These are phyloP conservation scores for Pseudozyma sp. DNA, from an alignment of 1,284 basidiomycete species.

Conservation along the genomic window DNA sequence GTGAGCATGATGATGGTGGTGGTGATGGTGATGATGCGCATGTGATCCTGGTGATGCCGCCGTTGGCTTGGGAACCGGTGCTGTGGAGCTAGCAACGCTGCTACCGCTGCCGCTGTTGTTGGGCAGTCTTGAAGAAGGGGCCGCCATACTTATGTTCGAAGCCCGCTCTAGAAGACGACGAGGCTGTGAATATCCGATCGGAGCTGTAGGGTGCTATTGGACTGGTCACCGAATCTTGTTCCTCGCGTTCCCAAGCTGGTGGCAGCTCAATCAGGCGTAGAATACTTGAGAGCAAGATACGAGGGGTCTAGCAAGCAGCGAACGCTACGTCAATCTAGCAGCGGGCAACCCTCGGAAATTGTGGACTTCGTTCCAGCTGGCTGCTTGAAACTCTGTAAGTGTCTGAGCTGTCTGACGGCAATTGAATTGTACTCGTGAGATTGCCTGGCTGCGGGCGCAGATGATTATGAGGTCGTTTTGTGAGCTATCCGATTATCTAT, in stretches of 20 bases:
- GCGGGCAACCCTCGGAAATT: too few species aligned
- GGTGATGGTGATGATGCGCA: slow-evolving; percentile 44
- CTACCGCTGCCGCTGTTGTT: slow-evolving; percentile 36
- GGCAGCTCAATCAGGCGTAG: not conserved
- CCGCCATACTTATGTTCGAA: slow-evolving; percentile 5
- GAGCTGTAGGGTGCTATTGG: too few species aligned
- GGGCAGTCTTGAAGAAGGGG: slow-evolving; percentile 21
- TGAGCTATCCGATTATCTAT: too few species aligned
- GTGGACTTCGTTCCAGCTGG: too few species aligned
- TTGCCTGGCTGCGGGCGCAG: too few species aligned
- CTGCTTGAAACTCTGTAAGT: too few species aligned
- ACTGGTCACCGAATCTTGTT: not conserved
- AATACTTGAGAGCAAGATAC: not conserved
- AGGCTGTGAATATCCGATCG: too few species aligned
- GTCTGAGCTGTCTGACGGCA: too few species aligned
- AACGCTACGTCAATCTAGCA: too few species aligned
- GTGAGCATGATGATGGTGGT: slow-evolving; percentile 48
- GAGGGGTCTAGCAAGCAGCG: too few species aligned
- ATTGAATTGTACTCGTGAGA: too few species aligned
- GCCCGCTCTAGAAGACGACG: not conserved
- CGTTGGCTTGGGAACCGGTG: slow-evolving; percentile 7
- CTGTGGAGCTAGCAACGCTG: slow-evolving; percentile 30
- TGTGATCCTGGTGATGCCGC: slow-evolving; percentile 5
- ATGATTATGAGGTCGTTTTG: too few species aligned
- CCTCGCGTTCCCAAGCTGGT: not conserved